A percentile compares a stretch with the other conserved stretches of the same genome.
Evolutionary conservation across 768 basidiomycete genomes (phyloP).

Genomic region (Phaeotremella skinneri): DNA sequence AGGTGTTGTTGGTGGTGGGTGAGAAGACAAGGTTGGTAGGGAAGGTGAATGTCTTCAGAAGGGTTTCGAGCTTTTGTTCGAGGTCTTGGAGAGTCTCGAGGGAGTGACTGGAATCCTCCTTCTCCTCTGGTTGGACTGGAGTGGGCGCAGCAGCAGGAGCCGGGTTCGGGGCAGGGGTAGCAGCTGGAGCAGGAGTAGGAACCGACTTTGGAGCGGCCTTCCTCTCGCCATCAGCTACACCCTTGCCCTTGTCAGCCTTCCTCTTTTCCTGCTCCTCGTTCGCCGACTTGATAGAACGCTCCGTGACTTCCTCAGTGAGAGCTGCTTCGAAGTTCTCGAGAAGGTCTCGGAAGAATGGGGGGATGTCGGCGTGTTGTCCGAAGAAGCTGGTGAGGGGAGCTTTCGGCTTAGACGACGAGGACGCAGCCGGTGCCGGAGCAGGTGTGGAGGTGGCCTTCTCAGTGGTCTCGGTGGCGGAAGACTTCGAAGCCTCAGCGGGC

Average conservation of each 20-base stretch:
- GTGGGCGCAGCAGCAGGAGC: slow-evolving; percentile 15
- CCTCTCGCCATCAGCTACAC: slow-evolving; percentile 37
- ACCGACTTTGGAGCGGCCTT: slow-evolving; percentile 12
- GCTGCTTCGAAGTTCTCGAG: slow-evolving; percentile 39
- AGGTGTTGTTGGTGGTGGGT: slow-evolving; percentile 19
- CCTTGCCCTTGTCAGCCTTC: slow-evolving; percentile 38
- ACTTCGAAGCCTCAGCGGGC: neutral
- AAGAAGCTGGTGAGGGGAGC: slow-evolving; percentile 35
- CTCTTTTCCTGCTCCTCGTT: slow-evolving; percentile 4
- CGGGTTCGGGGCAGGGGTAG: too few species aligned
- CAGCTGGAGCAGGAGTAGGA: slow-evolving; percentile 14
- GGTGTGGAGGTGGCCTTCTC: neutral
- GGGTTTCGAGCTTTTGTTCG: slow-evolving; percentile 26
- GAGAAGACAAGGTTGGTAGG: slow-evolving; percentile 36
- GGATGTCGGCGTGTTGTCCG: slow-evolving; percentile 29
- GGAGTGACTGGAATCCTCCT: slow-evolving; percentile 14
- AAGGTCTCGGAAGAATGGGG: slow-evolving; percentile 42
- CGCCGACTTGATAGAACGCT: slow-evolving; percentile 6
- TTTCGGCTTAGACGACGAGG: slow-evolving; percentile 1
- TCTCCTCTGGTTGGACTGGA: slow-evolving; percentile 4
- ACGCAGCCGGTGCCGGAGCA: neutral
- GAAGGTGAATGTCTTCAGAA: slow-evolving; percentile 33
- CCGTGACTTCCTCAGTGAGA: slow-evolving; percentile 25
- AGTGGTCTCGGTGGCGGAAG: neutral
- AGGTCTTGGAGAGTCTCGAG: slow-evolving; percentile 29